Percentiles rank a stretch among this genome's conserved stretches.
phyloP scores from a whole-genome alignment of 495 filamentous ascomycete species.

The Neurospora discreta region DNA sequence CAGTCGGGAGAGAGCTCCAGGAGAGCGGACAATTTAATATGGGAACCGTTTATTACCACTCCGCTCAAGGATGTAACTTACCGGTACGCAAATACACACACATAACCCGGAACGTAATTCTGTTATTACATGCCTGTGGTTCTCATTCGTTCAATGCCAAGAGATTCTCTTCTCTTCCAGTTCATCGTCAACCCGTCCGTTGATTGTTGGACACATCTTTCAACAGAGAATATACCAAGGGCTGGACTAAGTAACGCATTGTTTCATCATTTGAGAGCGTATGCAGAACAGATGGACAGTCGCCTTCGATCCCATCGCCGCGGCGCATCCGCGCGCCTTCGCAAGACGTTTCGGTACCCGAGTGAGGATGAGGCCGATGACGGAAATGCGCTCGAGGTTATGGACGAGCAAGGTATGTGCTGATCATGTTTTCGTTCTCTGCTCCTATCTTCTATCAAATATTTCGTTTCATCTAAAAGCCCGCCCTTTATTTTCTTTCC shows the following conservation, averaged over 20 bases:
- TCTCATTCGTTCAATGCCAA: not conserved
- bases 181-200: not conserved
- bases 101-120: not conserved
- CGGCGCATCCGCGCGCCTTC: constrained; percentile 33
- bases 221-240: not conserved
- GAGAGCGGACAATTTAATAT: not conserved
- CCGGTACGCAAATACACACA: not conserved
- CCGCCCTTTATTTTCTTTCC: too few species aligned
- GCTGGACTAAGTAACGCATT: not conserved
- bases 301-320: not conserved
- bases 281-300: not conserved
- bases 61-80: not conserved
- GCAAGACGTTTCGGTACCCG: constrained; percentile 54
- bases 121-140: not conserved
- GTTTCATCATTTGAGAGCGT: not conserved
- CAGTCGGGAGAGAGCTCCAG: not conserved
- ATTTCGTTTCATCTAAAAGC: too few species aligned
- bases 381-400: constrained; percentile 31
- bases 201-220: not conserved
- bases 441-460: too few species aligned
- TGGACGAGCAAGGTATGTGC: constrained; percentile 51
- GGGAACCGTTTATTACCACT: not conserved
- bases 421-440: not conserved
- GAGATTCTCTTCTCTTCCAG: not conserved
- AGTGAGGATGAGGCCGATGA: constrained; percentile 32